Conservation (phyloP, 495 filamentous ascomycete species). For the Penicillium fimorum region DNA sequence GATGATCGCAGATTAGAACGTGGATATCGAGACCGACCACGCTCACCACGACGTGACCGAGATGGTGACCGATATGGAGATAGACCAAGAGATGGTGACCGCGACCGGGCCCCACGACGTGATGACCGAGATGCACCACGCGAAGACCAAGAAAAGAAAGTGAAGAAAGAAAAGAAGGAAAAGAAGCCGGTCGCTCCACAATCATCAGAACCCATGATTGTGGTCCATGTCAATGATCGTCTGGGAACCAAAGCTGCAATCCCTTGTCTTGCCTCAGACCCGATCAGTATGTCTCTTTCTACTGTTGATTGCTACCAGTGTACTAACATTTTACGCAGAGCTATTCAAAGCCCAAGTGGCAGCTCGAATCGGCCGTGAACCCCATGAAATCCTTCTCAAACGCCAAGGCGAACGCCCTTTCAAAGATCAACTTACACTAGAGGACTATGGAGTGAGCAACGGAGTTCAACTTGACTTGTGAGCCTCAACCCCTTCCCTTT, state of each 20-base stretch:
- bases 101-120: slow-evolving; percentile 22
- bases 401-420: slow-evolving; percentile 88
- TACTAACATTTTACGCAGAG: slow-evolving; percentile 35
- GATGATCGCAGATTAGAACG: slow-evolving; percentile 51
- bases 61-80: slow-evolving; percentile 26
- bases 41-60: slow-evolving; percentile 36
- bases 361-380: slow-evolving; percentile 77
- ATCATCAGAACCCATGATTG: slow-evolving; percentile 74
- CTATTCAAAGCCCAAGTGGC: slow-evolving; percentile 91
- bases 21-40: slow-evolving; percentile 52
- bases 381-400: slow-evolving; percentile 88
- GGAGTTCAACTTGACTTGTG: slow-evolving; percentile 84
- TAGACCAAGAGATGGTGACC: slow-evolving; percentile 25
- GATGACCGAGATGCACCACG: slow-evolving; percentile 31
- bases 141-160: slow-evolving; percentile 30
- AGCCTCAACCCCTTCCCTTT: slow-evolving; percentile 24
- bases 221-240: slow-evolving; percentile 89
- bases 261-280: slow-evolving; percentile 78
- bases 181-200: slow-evolving; percentile 36
- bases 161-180: slow-evolving; percentile 36
- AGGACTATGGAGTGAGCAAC: slow-evolving; percentile 86
- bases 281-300: slow-evolving; percentile 52
- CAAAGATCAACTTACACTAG: slow-evolving; percentile 80
- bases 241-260: slow-evolving; percentile 88
- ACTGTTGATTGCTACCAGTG: neutral